Base-by-base conservation (phyloP, 2,329 filamentous ascomycete genomes). In the Didymella keratinophila region DNA sequence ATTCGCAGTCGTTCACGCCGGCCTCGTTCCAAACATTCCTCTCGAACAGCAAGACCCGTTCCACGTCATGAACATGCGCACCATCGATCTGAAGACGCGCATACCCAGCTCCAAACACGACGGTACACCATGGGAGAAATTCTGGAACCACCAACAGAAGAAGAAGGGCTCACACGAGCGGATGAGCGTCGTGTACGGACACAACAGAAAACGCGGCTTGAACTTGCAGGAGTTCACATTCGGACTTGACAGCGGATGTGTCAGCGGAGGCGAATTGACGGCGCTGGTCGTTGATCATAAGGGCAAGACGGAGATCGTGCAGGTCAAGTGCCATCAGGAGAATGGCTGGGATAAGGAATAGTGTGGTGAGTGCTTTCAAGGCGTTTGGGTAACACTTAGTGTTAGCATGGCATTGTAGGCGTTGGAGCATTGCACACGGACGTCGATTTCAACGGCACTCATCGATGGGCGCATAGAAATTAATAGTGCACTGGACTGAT, bases 31-130 rank as follows among this genome's bases (percentile, higher is more conserved):
- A 0, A 89, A 88, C 5, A 79, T 96, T 0, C 76, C 84, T 0
- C 81, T 96, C 14, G 82, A 88, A 44, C 80, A 84, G 50, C 94
- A 89, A 68, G 86, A 97, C 75, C 89, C 93, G 0, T 88, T 86
- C 75, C 88, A 89, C 50, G 90, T 91, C 39, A 97, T 97, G 93
- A 95, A 92, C 72, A 96, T 99, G 91, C 87, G 93, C 56, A 91
- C 88, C 7, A 85, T 97, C 52, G 83, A 90, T 65, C 83, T 87
- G 18, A 78, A 82, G 11, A 87, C 86, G 11, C 83, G 86, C 58
- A 78, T 86, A 12, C 87, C 87, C 4, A 62, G 60, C 21, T 86
- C 80, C 52, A 79, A 79, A 62, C 81, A 69, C 61, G 77, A 73
- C 5, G 89, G 89, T 49, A 81, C 84, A 32, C 84, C 84, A 14